Percentiles rank a stretch among this genome's conserved stretches.
These are phyloP conservation scores for Nicotiana paniculata DNA, from an alignment of 257 asterid genomes.

Conservation along the genomic window DNA sequence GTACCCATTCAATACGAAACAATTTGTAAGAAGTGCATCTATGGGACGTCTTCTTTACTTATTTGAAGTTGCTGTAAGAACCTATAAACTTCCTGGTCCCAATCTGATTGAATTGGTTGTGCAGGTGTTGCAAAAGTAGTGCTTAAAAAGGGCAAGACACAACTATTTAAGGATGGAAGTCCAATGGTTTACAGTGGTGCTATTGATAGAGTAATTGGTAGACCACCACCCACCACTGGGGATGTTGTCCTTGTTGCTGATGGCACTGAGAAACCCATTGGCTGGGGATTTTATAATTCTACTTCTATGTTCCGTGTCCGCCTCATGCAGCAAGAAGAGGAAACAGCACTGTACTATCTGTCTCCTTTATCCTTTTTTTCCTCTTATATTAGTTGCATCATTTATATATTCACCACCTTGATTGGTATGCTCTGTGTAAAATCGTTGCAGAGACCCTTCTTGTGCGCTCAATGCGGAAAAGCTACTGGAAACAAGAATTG, in stretches of 20 bases:
- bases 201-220: slow-evolving; percentile 79
- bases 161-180: slow-evolving; percentile 77
- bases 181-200: slow-evolving; percentile 99
- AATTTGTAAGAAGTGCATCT: background rate
- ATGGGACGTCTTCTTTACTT: no score
- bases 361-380: background rate
- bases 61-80: no score
- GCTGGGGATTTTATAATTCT: slow-evolving; percentile 93
- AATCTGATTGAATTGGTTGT: slow-evolving; percentile 3
- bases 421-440: slow-evolving; percentile 1
- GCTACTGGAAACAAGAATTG: slow-evolving; percentile 61
- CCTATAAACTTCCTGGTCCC: no score
- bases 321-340: slow-evolving; percentile 90
- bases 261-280: slow-evolving; percentile 83
- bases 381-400: background rate
- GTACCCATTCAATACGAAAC: background rate
- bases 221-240: slow-evolving; percentile 88
- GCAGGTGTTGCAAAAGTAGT: slow-evolving; percentile 83
- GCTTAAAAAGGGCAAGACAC: slow-evolving; percentile 85
- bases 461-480: slow-evolving; percentile 59
- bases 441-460: slow-evolving; percentile 58
- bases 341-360: slow-evolving; percentile 51
- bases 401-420: slow-evolving; percentile 1
- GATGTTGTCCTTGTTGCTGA: slow-evolving; percentile 85
- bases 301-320: slow-evolving; percentile 95